A percentile compares a stretch with the other conserved stretches of the same genome.
phyloP scores from a whole-genome alignment of 495 filamentous ascomycete genomes.

The Neurospora tetraspora region DNA sequence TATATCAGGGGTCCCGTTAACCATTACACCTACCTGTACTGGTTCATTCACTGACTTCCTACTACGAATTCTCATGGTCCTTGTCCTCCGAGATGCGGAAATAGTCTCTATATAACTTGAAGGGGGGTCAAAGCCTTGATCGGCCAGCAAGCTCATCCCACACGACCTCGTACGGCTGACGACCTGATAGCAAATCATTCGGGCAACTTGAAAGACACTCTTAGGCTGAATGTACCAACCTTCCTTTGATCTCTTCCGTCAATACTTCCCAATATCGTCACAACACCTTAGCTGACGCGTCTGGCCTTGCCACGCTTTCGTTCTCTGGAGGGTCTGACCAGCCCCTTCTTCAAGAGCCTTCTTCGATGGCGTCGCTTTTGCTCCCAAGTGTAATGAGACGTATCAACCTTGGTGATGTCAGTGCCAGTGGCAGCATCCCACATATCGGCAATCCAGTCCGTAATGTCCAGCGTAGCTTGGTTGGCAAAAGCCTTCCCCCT shows the following conservation, averaged over 20 bases:
- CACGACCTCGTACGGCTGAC: neutral
- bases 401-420: constrained; percentile 29
- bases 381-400: constrained; percentile 15
- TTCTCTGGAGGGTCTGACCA: constrained; percentile 19
- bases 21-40: neutral
- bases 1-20: neutral
- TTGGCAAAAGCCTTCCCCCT: constrained; percentile 22
- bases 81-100: neutral
- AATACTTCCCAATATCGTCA: neutral
- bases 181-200: neutral
- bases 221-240: neutral
- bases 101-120: neutral
- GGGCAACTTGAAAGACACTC: neutral
- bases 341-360: constrained; percentile 30
- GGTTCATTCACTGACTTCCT: neutral
- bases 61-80: neutral
- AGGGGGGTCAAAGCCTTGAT: neutral
- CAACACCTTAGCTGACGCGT: neutral
- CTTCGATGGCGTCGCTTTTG: constrained; percentile 28
- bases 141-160: neutral
- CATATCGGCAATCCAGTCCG: constrained; percentile 31
- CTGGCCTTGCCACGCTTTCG: constrained; percentile 23
- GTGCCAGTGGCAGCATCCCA: constrained; percentile 29
- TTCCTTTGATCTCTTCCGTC: neutral
- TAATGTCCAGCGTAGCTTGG: constrained; percentile 22